Evolutionary conservation across 2,329 filamentous ascomycete genomes (phyloP).

Genomic region (Fusarium avenaceum): DNA sequence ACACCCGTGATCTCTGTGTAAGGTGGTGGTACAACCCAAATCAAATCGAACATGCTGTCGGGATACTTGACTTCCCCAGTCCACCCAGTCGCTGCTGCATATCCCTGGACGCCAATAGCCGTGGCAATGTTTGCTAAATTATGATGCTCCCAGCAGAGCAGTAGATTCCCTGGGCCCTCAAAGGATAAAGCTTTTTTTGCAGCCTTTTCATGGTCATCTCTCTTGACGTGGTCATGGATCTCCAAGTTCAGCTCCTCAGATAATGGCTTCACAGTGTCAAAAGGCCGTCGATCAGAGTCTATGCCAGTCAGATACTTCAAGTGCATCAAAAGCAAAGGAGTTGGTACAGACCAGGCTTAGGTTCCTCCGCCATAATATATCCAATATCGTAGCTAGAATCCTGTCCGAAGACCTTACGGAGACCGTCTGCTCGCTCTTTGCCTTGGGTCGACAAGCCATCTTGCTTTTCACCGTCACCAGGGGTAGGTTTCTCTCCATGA

Average conservation of each 20-base stretch:
- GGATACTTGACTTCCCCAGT: background rate
- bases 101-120: background rate
- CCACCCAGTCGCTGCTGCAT: background rate
- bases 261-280: background rate
- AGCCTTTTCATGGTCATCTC: background rate
- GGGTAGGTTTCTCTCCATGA: background rate
- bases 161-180: background rate
- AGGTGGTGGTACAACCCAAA: background rate
- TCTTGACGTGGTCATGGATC: fast-evolving
- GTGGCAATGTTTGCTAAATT: background rate
- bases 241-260: background rate
- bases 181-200: background rate
- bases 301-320: background rate
- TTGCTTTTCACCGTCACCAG: fast-evolving
- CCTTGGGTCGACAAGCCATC: background rate
- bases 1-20: background rate
- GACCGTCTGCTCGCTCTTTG: background rate
- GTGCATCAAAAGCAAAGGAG: fast-evolving
- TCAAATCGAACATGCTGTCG: background rate
- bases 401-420: background rate
- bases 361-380: background rate
- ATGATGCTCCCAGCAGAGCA: constrained; percentile 9
- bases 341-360: fast-evolving
- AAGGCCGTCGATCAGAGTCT: background rate
- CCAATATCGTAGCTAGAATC: background rate